Conservation (phyloP, 257 asterid species). For the Cordia subcordata region DNA sequence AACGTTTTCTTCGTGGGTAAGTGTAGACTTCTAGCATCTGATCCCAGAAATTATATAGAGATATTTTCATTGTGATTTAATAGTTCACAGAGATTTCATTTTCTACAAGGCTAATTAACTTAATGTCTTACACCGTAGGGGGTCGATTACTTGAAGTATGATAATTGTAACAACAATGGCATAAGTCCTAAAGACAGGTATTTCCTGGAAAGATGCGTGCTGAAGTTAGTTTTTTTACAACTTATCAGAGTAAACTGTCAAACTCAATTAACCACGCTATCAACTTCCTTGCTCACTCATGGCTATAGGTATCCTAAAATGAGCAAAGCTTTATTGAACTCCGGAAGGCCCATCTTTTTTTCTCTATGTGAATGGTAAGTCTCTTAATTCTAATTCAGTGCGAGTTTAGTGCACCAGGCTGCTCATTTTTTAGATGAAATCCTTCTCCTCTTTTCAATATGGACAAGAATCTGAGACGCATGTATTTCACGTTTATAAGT, state of each 20-base stretch:
- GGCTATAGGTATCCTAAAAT: slow-evolving; percentile 58
- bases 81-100: background rate
- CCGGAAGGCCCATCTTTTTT: slow-evolving; percentile 84
- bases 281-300: background rate
- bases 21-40: background rate
- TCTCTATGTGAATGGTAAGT: slow-evolving; percentile 95
- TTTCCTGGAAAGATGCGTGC: too few species aligned
- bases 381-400: too few species aligned
- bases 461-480: too few species aligned
- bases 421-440: background rate
- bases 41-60: background rate
- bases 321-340: slow-evolving; percentile 73
- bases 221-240: too few species aligned
- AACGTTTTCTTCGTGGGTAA: slow-evolving; percentile 90
- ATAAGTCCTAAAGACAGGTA: slow-evolving; percentile 56
- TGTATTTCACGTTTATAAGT: background rate
- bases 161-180: slow-evolving; percentile 63
- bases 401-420: too few species aligned
- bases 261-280: background rate
- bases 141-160: slow-evolving; percentile 90
- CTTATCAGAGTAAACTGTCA: too few species aligned
- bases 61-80: too few species aligned
- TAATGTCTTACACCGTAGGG: slow-evolving; percentile 31
- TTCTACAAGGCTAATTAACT: background rate
- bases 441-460: background rate